Base-by-base conservation (phyloP, 441 rosid species). In the Bocquillonia castaneifolia region DNA sequence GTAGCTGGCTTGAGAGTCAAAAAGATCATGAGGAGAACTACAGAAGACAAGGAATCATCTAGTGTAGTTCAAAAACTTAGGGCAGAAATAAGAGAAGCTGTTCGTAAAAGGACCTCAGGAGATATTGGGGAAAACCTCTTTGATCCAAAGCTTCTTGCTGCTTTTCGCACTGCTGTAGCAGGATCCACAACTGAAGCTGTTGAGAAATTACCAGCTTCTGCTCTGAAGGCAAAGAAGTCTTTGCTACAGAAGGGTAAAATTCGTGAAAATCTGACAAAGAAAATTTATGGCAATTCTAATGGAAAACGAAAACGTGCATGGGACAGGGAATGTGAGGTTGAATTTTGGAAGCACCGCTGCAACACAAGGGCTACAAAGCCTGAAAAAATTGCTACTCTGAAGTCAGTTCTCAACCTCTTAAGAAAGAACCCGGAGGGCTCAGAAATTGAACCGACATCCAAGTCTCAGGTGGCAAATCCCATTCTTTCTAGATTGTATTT, bases 301-400 rank as follows among this genome's bases (percentile, higher is more conserved):
- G 99, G 99, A 71, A 89, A 81, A 79, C 79, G 98, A 73, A 91
- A 66, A 78, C 94, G 86, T 70, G 96, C 92, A 58, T 95, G 99
- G 99, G 93, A 86, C 69, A 81, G 99, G 53, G 97, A 92, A 72
- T 95, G 98, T 82, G 99, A 86, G 74, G 96, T 95, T 66, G 99
- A 95, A 75, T 95, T 95, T 81, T 95, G 99, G 99, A 95, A 92
- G 88, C 80, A 95, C 77, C 96, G 99, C 40, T 90, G 98, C 84
- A n/a, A n/a, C n/a, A 76, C 68, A 77, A 85, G 80, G 80, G 70
- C 86, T 64, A 74, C 87, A 64, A 90, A 88, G 75, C 96, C 96
- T 61, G 99, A 95, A 80, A 92, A 95, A 75, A 80, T 95, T 78
- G 95, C 88, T 71, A 95, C 98, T 68, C 80, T 95, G 80, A 82